These are phyloP conservation scores for Boletus rubropictus DNA, from an alignment of 768 basidiomycete genomes.

Conservation along the genomic window DNA sequence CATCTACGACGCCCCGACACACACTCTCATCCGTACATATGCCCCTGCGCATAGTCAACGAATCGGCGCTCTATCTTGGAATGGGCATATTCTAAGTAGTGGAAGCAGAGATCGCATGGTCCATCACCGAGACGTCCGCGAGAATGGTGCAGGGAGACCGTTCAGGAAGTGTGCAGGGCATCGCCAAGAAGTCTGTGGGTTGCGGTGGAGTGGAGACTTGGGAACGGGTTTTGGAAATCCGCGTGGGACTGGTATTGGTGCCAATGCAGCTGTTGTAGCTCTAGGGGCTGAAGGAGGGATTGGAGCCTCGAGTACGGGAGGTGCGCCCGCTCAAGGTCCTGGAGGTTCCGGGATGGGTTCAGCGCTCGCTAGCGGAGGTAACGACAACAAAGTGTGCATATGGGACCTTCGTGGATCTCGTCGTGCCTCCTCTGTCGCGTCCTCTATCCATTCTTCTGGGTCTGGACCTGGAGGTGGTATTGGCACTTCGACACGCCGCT, in stretches of 20 bases:
- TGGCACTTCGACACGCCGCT: conserved; percentile 18
- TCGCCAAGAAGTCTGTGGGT: conserved; percentile 91
- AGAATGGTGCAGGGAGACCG: conserved; percentile 49
- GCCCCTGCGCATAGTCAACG: conserved; percentile 79
- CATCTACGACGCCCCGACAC: conserved; percentile 86
- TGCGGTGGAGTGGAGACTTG: conserved; percentile 70
- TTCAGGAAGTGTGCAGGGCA: conserved; percentile 71
- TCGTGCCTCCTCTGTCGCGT: conserved; percentile 25
- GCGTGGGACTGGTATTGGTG: conserved; percentile 12
- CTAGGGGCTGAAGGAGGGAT: conserved; percentile 28
- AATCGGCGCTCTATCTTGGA: conserved; percentile 95
- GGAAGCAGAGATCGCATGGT: conserved; percentile 90
- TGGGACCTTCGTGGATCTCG: conserved; percentile 82
- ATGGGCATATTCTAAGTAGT: conserved; percentile 76
- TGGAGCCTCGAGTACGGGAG: conserved; percentile 18
- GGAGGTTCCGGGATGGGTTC: conserved; percentile 37
- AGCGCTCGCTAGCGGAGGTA: conserved; percentile 86
- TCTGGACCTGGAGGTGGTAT: conserved; percentile 27
- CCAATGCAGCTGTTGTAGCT: not conserved
- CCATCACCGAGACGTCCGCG: conserved; percentile 88
- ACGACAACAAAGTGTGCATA: conserved; percentile 98
- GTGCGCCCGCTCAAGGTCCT: conserved; percentile 24
- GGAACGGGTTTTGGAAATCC: conserved; percentile 24
- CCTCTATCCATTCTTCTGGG: conserved; percentile 24
- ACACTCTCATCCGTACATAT: conserved; percentile 75